A percentile compares a stretch with the other conserved stretches of the same genome.
Conservation (phyloP, 2,329 filamentous ascomycete genomes). For the Exserohilum rostratum region DNA sequence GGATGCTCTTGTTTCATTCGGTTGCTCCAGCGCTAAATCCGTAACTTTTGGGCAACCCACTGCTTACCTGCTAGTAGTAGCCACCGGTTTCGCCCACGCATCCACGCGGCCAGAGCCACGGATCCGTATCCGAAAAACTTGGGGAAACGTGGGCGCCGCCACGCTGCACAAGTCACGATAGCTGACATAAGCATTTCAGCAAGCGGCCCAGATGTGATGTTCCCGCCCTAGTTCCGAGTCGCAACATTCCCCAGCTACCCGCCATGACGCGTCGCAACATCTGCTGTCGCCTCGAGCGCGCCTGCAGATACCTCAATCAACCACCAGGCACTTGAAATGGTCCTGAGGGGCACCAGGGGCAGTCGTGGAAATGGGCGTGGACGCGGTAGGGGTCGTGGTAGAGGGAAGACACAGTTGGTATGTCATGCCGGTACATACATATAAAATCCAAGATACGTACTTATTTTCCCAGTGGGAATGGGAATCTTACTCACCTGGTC, state of each 20-base stretch:
- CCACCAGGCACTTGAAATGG: conserved; percentile 21
- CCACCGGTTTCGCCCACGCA: no score
- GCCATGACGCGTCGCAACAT: not conserved
- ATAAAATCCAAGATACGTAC: not conserved
- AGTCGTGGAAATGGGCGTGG: conserved; percentile 21
- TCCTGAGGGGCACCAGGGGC: conserved; percentile 25
- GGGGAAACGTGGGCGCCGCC: not conserved
- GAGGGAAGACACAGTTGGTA: conserved; percentile 28
- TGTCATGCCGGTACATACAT: not conserved
- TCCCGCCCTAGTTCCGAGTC: not conserved
- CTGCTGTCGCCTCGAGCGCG: not conserved
- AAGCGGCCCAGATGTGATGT: not conserved
- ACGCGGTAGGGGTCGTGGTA: conserved; percentile 13
- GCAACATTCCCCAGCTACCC: not conserved
- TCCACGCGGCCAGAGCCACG: no score
- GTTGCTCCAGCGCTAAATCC: not conserved
- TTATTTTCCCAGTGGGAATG: conserved; percentile 35
- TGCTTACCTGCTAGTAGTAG: no score
- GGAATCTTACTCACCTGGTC: conserved; percentile 36
- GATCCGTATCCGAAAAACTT: no score
- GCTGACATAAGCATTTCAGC: not conserved
- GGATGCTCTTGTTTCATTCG: not conserved
- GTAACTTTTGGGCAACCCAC: no score
- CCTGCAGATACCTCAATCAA: not conserved
- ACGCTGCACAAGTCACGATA: not conserved